Evolutionary conservation across 345 rosid species (phyloP), one percentile per base, ranked within the genome.

Genomic region (Orychophragmus violaceus): DNA sequence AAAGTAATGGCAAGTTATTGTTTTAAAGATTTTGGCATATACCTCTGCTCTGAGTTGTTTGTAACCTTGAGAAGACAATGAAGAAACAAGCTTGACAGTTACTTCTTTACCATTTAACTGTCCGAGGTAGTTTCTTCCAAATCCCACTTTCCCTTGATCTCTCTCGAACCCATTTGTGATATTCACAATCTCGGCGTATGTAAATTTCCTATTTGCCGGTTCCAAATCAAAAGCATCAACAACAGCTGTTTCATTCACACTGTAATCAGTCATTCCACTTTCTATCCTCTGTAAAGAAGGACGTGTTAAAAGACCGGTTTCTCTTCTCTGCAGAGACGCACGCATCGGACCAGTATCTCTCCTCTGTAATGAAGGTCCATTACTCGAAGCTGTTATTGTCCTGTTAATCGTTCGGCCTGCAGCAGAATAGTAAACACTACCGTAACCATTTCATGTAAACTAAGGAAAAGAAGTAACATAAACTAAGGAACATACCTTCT

Each of bases 11-110:
- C 25, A 21, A 48, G 8, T 21, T 21, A 22, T 48, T 21, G 14
- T 11, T 12, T 21, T 11, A 21, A 2, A 49, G 25, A 23, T 3
- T 48, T 2, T 52, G 21, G 9, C 10, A 29, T 22, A 33, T 27
- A 82, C 87, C 84, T 81, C 90, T 10, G 85, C 72, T 59, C 71
- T 76, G 10, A 82, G 75, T 70, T 82, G 72, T 62, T 76, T 74
- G n/a, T 58, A 74, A 12, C 87, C 87, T 74, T 79, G 82, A 51
- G 28, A 49, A 27, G 87, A 74, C 14, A 71, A 52, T 9, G 67
- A 52, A 66, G 87, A 81, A 0, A 82, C 78, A 80, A 85, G 59
- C 65, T 85, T 83, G 6, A 85, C 85, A 0, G 87, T 85, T 22
- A 85, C 90, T 78, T 81, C 70, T 53, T 76, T 74, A 23, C 72